phyloP scores from a whole-genome alignment of 2,329 filamentous ascomycete species.

The Talaromyces sp. region DNA sequence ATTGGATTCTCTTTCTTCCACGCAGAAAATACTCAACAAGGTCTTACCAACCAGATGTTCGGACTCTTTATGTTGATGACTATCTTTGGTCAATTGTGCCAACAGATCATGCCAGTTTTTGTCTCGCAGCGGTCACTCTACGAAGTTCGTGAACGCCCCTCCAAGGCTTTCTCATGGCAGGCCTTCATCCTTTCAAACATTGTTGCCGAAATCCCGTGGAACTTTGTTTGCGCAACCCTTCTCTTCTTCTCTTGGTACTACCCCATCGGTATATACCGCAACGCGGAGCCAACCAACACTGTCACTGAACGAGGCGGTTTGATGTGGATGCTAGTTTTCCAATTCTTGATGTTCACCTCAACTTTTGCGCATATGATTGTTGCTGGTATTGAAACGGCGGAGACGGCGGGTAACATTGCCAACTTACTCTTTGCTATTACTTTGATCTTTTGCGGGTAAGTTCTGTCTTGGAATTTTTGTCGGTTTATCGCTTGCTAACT shows the following conservation, averaged over 20 bases:
- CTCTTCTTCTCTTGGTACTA: conserved; percentile 67
- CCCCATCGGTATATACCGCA: conserved; percentile 48
- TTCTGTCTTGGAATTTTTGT: background rate
- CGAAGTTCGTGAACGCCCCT: conserved; percentile 57
- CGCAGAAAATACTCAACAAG: conserved; percentile 69
- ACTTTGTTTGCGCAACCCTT: conserved; percentile 58
- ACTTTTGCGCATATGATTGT: conserved; percentile 73
- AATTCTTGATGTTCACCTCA: conserved; percentile 66
- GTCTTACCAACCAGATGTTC: conserved; percentile 88
- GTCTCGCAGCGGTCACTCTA: conserved; percentile 56
- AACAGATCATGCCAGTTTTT: conserved; percentile 57
- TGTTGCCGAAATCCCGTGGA: conserved; percentile 66
- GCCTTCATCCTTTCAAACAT: conserved; percentile 69
- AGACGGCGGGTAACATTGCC: conserved; percentile 62
- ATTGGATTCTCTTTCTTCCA: conserved; percentile 80
- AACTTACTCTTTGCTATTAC: conserved; percentile 57
- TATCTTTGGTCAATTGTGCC: conserved; percentile 62
- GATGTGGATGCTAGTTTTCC: conserved; percentile 60
- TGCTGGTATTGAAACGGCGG: conserved; percentile 63
- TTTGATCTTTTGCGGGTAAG: conserved; percentile 51
- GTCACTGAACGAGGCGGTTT: conserved; percentile 56
- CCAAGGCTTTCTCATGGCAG: conserved; percentile 71
- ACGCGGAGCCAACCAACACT: conserved; percentile 34
- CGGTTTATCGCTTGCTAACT: background rate
- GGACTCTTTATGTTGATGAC: conserved; percentile 81